Conservation (phyloP, 2,329 filamentous ascomycete genomes). For the Orbilia ellipsospora region DNA sequence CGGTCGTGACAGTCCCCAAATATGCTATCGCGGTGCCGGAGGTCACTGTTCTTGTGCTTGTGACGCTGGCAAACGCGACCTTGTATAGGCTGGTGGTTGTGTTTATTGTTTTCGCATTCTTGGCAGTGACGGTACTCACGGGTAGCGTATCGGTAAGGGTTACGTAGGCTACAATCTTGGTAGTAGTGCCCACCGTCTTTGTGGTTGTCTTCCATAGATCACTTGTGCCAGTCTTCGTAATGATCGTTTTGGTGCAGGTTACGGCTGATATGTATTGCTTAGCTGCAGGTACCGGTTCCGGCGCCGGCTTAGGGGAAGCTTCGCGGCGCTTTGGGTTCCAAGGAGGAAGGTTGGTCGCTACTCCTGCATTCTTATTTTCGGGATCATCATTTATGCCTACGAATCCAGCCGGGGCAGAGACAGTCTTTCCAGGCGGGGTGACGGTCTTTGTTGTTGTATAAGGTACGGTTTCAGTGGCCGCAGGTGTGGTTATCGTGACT, state of each 20-base stretch:
- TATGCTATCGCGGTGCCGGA: background rate
- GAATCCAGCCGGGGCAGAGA: constrained; percentile 27
- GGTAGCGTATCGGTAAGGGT: background rate
- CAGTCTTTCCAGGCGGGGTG: background rate
- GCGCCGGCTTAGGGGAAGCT: too few species aligned
- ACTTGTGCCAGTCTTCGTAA: constrained; percentile 34
- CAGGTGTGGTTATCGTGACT: constrained; percentile 4
- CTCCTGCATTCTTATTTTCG: background rate
- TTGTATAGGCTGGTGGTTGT: constrained; percentile 6
- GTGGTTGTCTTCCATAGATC: constrained; percentile 33
- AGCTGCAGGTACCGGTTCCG: constrained; percentile 17
- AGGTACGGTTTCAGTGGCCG: background rate
- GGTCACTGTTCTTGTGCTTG: background rate
- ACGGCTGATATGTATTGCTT: constrained; percentile 9
- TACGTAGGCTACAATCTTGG: constrained; percentile 9
- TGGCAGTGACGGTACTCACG: constrained; percentile 1
- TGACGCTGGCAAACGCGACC: constrained; percentile 12
- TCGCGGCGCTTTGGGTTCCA: constrained; percentile 3
- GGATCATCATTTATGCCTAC: constrained; percentile 30
- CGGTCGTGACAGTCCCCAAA: constrained; percentile 1
- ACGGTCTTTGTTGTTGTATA: constrained; percentile 12
- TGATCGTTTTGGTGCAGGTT: constrained; percentile 36
- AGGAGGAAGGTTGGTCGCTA: too few species aligned
- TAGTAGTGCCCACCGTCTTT: constrained; percentile 8
- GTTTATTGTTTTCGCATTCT: background rate